Conservation (phyloP, 495 filamentous ascomycete genomes). For the Neurospora terricola region DNA sequence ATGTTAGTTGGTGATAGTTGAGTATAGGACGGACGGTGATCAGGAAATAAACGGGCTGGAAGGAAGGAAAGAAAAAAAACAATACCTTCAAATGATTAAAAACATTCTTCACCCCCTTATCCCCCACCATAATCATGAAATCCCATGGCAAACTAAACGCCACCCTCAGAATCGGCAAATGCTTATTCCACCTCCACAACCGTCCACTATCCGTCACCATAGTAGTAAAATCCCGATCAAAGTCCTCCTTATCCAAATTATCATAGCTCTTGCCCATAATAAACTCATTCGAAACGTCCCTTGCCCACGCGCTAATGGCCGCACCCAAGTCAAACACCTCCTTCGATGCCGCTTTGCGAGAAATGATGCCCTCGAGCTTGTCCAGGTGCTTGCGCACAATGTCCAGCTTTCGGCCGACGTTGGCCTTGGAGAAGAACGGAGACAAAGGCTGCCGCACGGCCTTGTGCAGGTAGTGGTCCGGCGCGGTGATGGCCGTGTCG, state of each 20-base stretch:
- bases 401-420: conserved; percentile 8
- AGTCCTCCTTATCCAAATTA: conserved; percentile 20
- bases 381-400: conserved; percentile 14
- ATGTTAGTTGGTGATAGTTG: background rate
- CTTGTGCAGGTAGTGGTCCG: conserved; percentile 18
- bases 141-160: conserved; percentile 13
- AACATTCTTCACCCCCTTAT: conserved; percentile 13
- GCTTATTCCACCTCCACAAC: conserved; percentile 22
- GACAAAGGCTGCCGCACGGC: conserved; percentile 8
- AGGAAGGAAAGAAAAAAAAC: background rate
- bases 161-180: conserved; percentile 16
- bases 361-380: conserved; percentile 21
- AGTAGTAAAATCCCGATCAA: conserved; percentile 8
- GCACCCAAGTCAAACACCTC: conserved; percentile 22
- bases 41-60: too few species aligned
- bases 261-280: conserved; percentile 17
- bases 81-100: conserved; percentile 13
- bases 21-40: background rate
- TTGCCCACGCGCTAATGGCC: conserved; percentile 18
- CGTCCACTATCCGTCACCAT: conserved; percentile 6
- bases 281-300: conserved; percentile 18
- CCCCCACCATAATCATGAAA: conserved; percentile 13
- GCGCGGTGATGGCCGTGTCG: conserved; percentile 8
- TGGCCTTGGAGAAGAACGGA: conserved; percentile 20
- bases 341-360: background rate